Percentiles rank a stretch among this genome's conserved stretches.
Conservation (phyloP, 441 rosid species). For the Pelargonium australe region DNA sequence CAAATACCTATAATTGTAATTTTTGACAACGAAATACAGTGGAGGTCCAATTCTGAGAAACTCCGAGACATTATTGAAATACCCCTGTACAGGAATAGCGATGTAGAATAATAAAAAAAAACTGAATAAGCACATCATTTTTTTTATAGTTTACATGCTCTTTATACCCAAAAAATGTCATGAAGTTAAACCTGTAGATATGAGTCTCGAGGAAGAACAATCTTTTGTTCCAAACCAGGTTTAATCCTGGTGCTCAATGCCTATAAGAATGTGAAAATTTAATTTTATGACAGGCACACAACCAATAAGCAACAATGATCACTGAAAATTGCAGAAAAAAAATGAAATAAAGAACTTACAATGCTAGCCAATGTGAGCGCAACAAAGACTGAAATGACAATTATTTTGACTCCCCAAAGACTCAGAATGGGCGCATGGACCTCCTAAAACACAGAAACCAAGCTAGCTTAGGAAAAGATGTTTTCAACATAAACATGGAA, state of each 20-base stretch:
- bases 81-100: constrained; percentile 52
- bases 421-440: constrained; percentile 80
- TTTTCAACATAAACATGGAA: neutral
- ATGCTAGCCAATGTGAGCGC: constrained; percentile 78
- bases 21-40: constrained; percentile 82
- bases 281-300: constrained; percentile 12
- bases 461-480: constrained; percentile 14
- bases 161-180: neutral
- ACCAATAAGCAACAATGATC: constrained; percentile 15
- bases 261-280: constrained; percentile 30
- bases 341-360: constrained; percentile 45
- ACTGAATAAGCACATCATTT: constrained; percentile 14
- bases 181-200: constrained; percentile 77
- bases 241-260: constrained; percentile 81
- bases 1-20: constrained; percentile 81
- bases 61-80: constrained; percentile 71
- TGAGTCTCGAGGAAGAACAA: constrained; percentile 94
- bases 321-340: constrained; percentile 14
- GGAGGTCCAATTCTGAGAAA: constrained; percentile 96
- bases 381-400: constrained; percentile 63
- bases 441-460: constrained; percentile 43
- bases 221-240: constrained; percentile 94
- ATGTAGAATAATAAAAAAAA: constrained; percentile 19
- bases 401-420: constrained; percentile 73
- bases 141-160: constrained; percentile 3